Percentiles rank a stretch among this genome's conserved stretches.
Evolutionary conservation across 192 early-diverging fungal genomes (phyloP).

Genomic region (Martensiomyces pterosporus): DNA sequence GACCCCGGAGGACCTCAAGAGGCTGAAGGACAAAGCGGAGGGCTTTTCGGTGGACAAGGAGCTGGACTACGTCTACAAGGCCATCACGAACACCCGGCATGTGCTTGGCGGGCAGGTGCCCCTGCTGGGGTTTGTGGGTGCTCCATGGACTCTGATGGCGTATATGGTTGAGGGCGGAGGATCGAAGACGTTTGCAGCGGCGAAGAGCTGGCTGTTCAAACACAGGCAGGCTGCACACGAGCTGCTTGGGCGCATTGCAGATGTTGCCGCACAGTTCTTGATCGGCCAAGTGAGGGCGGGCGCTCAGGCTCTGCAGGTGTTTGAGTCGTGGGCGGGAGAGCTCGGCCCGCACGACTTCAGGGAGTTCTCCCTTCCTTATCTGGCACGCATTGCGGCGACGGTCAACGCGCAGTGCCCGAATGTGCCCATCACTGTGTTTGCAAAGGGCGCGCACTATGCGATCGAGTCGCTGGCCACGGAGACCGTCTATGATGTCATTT

Average conservation of each 20-base stretch:
- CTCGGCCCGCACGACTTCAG: conserved; percentile 77
- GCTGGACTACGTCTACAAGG: conserved; percentile 88
- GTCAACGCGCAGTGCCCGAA: conserved; percentile 61
- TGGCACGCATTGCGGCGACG: conserved; percentile 69
- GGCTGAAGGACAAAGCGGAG: conserved; percentile 60
- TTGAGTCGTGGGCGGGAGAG: conserved; percentile 97
- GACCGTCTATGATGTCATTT: conserved; percentile 79
- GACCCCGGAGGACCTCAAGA: conserved; percentile 63
- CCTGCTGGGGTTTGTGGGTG: conserved; percentile 93
- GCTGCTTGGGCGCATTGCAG: conserved; percentile 77
- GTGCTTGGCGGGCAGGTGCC: conserved; percentile 81
- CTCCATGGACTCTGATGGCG: conserved; percentile 97
- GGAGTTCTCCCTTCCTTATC: conserved; percentile 85
- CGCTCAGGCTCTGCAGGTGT: conserved; percentile 95
- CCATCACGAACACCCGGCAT: conserved; percentile 88
- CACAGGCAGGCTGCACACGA: conserved; percentile 69
- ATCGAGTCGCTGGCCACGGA: conserved; percentile 61
- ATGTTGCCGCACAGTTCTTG: conserved; percentile 80
- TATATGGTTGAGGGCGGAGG: conserved; percentile 99
- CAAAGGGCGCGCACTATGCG: conserved; percentile 87
- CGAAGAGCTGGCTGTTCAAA: conserved; percentile 87
- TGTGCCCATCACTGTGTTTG: conserved; percentile 92
- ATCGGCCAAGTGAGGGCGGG: conserved; percentile 93
- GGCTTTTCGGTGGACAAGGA: conserved; percentile 59
- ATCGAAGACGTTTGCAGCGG: conserved; percentile 82